Evolutionary conservation across 1,284 basidiomycete genomes (phyloP), one percentile per base, ranked within the genome.

Genomic region (Cystobasidium slooffiae): DNA sequence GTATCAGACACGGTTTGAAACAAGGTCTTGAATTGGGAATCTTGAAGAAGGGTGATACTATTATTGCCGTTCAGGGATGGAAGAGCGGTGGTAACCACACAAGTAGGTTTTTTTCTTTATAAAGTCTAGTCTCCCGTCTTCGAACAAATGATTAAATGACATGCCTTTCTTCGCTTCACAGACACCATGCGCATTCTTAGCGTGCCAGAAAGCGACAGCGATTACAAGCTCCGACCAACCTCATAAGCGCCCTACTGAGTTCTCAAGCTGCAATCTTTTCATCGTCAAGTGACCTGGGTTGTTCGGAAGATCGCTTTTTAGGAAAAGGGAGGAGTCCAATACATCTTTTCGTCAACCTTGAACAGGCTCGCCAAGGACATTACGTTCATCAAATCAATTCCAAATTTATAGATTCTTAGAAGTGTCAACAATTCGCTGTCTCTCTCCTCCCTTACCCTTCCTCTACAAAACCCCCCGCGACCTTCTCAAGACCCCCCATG

Each of bases 51-150:
- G 94, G 94, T 73, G 90, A 90, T 74, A 94, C 94, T 22, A 88
- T 99, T 81, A 88, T 99, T 80, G 96, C 96, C 64, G 90, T 99
- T 10, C 97, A 99, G 84, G 97, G 97, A 64, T 99, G 96, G 96
- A 95, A 96, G 85, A 94, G 94, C 68, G 96, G 97, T 78, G 88
- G 96, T 74, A 95, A 95, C 56, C 93, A 97, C 86, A 93, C 84
- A 77, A 84, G 66, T 68, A 24, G 20, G 18, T 20, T 41, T 3
- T n/a, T 31, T 39, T 43, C 10, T 22, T 37, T 39, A n/a, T 39
- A 16, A 18, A 14, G 65, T 18, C 7, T 20, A 10, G 10, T 20
- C 22, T 20, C 41, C 10, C 1, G 51, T 0, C 39, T 62, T 20
- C 37, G 3, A 14, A 62, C 31, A 39, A 12, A 24, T 41, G 55